phyloP scores from a whole-genome alignment of 257 asterid species.

The Agastache rugosa region DNA sequence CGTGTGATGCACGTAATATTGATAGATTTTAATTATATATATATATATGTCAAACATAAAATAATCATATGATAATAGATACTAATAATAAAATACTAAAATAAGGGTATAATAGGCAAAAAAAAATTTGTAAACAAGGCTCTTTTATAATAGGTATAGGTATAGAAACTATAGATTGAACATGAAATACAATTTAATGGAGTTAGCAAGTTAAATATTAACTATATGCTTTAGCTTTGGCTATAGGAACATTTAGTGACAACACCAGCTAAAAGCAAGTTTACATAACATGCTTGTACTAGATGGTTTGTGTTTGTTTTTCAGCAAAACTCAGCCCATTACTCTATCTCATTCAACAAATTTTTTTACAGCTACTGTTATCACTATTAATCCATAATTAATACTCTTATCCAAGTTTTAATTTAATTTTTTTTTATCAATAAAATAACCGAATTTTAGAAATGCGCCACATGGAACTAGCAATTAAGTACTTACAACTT shows the following conservation, averaged over 20 bases:
- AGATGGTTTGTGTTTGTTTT: neutral
- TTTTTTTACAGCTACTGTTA: neutral
- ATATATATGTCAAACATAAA: no score
- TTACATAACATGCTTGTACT: neutral
- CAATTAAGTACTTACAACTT: neutral
- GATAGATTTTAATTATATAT: no score
- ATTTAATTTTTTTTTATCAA: neutral
- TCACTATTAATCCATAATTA: neutral
- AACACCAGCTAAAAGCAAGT: neutral
- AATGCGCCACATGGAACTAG: neutral
- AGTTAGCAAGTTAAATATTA: conserved; percentile 1
- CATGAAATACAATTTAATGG: conserved; percentile 12
- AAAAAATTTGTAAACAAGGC: no score
- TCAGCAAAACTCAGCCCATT: neutral
- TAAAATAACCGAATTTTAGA: neutral
- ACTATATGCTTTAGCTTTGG: conserved; percentile 1
- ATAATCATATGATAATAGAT: no score
- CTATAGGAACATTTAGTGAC: neutral
- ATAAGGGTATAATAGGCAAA: no score
- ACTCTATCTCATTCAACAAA: neutral
- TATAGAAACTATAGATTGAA: no score
- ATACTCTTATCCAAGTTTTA: neutral
- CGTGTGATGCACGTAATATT: no score
- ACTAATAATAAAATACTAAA: no score
- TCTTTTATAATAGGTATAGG: no score